Percentiles rank a stretch among this genome's conserved stretches.
These are phyloP conservation scores for Pestalotiopsis sp. DNA, from an alignment of 2,329 filamentous ascomycete genomes.

Conservation along the genomic window DNA sequence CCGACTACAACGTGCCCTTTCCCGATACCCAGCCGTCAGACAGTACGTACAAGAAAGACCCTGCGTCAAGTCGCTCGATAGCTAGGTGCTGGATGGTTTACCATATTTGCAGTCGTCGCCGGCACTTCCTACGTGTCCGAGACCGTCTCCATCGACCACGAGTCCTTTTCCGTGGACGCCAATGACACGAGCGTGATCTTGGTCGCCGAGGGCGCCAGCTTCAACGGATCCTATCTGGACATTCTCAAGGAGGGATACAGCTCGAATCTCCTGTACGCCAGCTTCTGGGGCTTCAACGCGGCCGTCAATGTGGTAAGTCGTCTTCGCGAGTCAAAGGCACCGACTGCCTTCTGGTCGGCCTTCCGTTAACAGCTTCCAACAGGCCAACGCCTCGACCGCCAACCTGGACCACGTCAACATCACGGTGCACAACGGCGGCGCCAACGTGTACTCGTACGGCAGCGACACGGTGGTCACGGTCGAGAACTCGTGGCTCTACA, in stretches of 20 bases:
- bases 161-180: neutral
- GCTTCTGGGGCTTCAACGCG: constrained; percentile 10
- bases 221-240: constrained; percentile 2
- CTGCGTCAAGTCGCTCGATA: no score
- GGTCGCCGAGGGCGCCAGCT: neutral
- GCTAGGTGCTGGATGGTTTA: no score
- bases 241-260: constrained; percentile 8
- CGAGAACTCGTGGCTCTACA: constrained; percentile 9
- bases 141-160: neutral
- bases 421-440: constrained; percentile 10
- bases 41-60: neutral
- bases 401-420: constrained; percentile 9
- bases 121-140: neutral
- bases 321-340: neutral
- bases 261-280: constrained; percentile 9
- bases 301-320: constrained; percentile 6
- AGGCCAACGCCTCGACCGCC: constrained; percentile 9
- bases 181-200: constrained; percentile 11
- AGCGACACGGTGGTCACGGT: constrained; percentile 1
- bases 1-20: constrained; percentile 5
- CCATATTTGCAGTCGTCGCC: neutral
- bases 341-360: no score
- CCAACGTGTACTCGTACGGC: constrained; percentile 11
- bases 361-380: neutral
- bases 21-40: neutral